Evolutionary conservation across 768 basidiomycete genomes (phyloP).

Genomic region (Tulasnella sp.): DNA sequence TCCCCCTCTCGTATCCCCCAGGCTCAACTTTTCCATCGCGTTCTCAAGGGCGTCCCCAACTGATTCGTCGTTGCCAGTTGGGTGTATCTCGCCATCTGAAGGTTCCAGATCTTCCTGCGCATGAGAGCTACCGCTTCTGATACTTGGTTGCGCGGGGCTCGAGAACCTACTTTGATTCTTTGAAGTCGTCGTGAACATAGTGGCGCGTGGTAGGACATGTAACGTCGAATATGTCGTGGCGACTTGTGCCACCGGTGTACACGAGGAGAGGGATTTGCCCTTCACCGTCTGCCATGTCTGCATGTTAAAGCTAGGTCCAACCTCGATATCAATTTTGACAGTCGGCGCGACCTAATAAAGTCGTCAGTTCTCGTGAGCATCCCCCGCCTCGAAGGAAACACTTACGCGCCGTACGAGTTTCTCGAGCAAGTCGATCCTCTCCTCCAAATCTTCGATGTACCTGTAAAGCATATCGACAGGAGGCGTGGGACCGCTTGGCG

Average conservation of each 20-base stretch:
- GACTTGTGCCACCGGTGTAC: constrained; percentile 2
- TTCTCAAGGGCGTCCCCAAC: background rate
- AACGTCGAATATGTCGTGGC: background rate
- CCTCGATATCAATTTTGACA: constrained; percentile 22
- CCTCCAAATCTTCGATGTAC: constrained; percentile 45
- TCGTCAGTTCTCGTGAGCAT: constrained; percentile 23
- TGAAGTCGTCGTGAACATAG: background rate
- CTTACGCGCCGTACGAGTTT: constrained; percentile 35
- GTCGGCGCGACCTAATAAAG: constrained; percentile 26
- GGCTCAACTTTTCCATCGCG: background rate
- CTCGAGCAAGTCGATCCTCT: constrained; percentile 42
- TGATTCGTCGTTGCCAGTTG: background rate
- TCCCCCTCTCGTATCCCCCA: background rate
- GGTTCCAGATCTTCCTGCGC: constrained; percentile 5
- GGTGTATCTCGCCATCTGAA: background rate
- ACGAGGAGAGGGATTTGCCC: constrained; percentile 29
- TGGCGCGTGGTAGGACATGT: background rate
- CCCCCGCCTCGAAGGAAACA: background rate
- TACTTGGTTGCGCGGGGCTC: background rate
- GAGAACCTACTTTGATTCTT: background rate
- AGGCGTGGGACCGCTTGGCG: background rate
- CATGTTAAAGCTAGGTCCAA: constrained; percentile 11
- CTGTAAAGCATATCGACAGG: constrained; percentile 22
- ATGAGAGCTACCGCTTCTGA: background rate
- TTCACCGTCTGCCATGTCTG: constrained; percentile 12